Base-by-base conservation (phyloP, 371 early-diverging fungal species). In the Saksenaea oblongispora region DNA sequence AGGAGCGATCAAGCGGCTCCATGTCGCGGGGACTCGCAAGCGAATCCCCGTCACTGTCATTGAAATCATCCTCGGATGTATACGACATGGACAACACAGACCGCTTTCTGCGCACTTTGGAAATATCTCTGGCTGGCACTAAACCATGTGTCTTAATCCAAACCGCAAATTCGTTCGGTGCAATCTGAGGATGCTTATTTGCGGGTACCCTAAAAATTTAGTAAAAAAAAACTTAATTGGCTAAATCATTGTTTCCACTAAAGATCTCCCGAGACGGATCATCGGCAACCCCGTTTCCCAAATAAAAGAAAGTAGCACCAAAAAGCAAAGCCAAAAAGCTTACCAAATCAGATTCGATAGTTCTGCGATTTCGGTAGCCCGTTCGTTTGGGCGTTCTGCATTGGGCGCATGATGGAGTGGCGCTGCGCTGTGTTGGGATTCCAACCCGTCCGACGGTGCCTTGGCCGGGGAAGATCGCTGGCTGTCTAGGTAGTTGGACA, bases 121-220 rank as follows among this genome's bases (percentile, higher is more conserved):
- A 34, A 10, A 61, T 26, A 53, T 64, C 53, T 59, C 62, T 63
- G 7, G 67, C 59, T 27, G 61, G 58, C 51, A 63, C 64, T 13
- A 66, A 57, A 10, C 72, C 72, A 47, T 72, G 72, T 2, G 66
- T 62, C 34, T 75, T 56, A 28, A 75, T 58, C 58, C 72, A 75
- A 15, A 70, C 69, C 2, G 70, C 64, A 70, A 80, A 70, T 65
- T 80, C 73, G 54, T 55, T 62, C 27, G 77, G 68, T 34, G 73
- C 75, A 51, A 73, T 71, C 65, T 80, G 64, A 60, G 75, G 70
- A 64, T 73, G 68, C 44, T 74, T 71, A 47, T 72, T 59, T 63
- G 75, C 66, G 26, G 77, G 68, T 27, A 74, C 69, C 73, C 76
- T 73, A 28, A 35, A 37, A 57, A 37, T 18, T 47, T 22, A 47